phyloP scores from a whole-genome alignment of 2,329 filamentous ascomycete species.

The Aspergillus novofumigatus region DNA sequence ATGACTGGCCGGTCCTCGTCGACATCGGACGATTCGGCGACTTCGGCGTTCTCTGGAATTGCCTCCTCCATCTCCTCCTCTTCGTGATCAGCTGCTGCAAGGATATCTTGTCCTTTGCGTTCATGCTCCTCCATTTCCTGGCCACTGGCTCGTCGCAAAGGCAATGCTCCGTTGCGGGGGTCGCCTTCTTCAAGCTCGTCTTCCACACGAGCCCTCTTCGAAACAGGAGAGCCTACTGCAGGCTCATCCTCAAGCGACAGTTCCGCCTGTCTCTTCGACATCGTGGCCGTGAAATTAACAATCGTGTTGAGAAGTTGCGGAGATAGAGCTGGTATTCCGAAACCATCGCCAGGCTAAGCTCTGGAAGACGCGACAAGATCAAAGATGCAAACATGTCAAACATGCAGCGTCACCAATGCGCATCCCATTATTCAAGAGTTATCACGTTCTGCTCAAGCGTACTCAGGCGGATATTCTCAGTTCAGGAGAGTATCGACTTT shows the following conservation, averaged over 20 bases:
- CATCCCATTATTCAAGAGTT: background rate
- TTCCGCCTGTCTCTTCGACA: conserved; percentile 48
- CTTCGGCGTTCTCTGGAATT: conserved; percentile 17
- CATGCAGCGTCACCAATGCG: conserved; percentile 8
- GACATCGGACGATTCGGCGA: conserved; percentile 25
- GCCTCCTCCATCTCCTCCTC: conserved; percentile 44
- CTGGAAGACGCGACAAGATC: conserved; percentile 14
- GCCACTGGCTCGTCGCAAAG: conserved; percentile 23
- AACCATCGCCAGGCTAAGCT: conserved; percentile 19
- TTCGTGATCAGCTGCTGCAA: conserved; percentile 68
- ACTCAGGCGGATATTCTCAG: background rate
- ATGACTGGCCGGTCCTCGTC: conserved; percentile 36
- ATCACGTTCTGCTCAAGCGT: background rate
- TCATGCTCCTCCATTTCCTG: conserved; percentile 34
- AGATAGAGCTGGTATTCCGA: conserved; percentile 10
- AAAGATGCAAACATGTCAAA: conserved; percentile 27
- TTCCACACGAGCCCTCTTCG: conserved; percentile 43
- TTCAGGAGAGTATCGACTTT: background rate
- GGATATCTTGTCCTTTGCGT: conserved; percentile 31
- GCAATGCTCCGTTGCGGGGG: conserved; percentile 21
- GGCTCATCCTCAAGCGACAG: conserved; percentile 36
- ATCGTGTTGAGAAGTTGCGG: conserved; percentile 4
- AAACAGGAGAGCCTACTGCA: conserved; percentile 36
- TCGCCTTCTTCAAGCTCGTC: conserved; percentile 27
- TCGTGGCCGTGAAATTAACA: conserved; percentile 22